phyloP scores from a whole-genome alignment of 1,284 basidiomycete species.

The Sporisorium graminicola region DNA sequence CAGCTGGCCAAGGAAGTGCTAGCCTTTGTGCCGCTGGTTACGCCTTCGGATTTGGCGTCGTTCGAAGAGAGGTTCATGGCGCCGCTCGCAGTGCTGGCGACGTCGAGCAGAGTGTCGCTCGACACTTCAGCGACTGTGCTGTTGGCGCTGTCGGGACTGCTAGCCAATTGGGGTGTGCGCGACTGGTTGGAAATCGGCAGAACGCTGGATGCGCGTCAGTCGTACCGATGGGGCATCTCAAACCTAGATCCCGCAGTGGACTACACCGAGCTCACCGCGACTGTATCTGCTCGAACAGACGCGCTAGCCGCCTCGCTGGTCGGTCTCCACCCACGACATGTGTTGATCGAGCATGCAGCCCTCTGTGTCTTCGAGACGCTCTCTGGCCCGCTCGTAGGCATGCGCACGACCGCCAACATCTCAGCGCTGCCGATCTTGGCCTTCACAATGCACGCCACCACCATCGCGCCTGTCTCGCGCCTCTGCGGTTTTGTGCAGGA shows the following conservation, averaged over 20 bases:
- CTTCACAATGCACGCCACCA: slow-evolving; percentile 38
- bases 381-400: slow-evolving; percentile 23
- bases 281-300: slow-evolving; percentile 19
- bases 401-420: slow-evolving; percentile 17
- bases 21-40: slow-evolving; percentile 38
- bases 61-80: slow-evolving; percentile 33
- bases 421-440: slow-evolving; percentile 25
- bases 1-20: slow-evolving; percentile 36
- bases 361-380: slow-evolving; percentile 42
- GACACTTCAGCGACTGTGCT: slow-evolving; percentile 31
- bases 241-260: slow-evolving; percentile 29
- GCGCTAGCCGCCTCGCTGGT: slow-evolving; percentile 23
- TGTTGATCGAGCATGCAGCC: slow-evolving; percentile 37
- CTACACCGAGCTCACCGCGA: slow-evolving; percentile 36
- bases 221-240: slow-evolving; percentile 46
- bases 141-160: slow-evolving; percentile 23
- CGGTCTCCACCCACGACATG: slow-evolving; percentile 28
- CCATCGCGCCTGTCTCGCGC: slow-evolving; percentile 48
- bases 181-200: slow-evolving; percentile 36
- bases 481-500: slow-evolving; percentile 45
- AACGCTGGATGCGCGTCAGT: slow-evolving; percentile 25
- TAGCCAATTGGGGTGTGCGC: slow-evolving; percentile 32
- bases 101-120: slow-evolving; percentile 29
- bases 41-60: slow-evolving; percentile 18
- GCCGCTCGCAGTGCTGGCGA: slow-evolving; percentile 26